Conservation (phyloP, 139 green algal genomes). For the Volvox africanus region DNA sequence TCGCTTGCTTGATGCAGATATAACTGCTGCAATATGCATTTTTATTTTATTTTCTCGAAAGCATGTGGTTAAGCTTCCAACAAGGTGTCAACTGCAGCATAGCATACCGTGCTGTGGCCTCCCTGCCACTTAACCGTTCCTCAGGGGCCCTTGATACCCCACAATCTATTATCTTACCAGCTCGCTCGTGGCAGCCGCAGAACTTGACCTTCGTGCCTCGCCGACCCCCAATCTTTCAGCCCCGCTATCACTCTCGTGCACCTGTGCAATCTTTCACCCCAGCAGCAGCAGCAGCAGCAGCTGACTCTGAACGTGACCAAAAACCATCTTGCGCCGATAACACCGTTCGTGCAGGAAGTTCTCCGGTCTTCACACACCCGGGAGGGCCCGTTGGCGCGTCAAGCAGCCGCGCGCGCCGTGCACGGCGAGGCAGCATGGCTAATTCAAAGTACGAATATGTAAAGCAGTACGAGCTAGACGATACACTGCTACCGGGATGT, state of each 20-base stretch:
- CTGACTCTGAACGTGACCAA: too few relatives aligned
- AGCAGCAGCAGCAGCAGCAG: too few relatives aligned
- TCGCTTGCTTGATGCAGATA: neutral
- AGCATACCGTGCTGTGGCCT: neutral
- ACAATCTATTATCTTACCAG: too few relatives aligned
- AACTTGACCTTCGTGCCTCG: too few relatives aligned
- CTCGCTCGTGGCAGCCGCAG: too few relatives aligned
- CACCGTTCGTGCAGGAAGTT: neutral
- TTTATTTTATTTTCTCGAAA: neutral
- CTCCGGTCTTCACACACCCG: neutral
- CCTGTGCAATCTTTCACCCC: too few relatives aligned
- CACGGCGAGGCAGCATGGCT: slow-evolving; percentile 10
- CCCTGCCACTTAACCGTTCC: neutral
- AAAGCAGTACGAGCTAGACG: slow-evolving; percentile 84
- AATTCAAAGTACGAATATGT: slow-evolving; percentile 85
- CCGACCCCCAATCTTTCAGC: too few relatives aligned
- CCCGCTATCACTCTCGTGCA: too few relatives aligned
- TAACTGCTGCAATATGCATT: neutral
- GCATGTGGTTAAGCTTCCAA: neutral
- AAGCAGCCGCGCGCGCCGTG: slow-evolving; percentile 5
- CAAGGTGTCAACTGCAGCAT: neutral
- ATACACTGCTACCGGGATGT: slow-evolving; percentile 81
- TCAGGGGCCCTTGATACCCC: too few relatives aligned
- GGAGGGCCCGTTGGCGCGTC: neutral
- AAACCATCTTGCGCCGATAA: neutral